A percentile compares a stretch with the other conserved stretches of the same genome.
Conservation (phyloP, 1,284 basidiomycete species). For the Ceratobasidium sp. region DNA sequence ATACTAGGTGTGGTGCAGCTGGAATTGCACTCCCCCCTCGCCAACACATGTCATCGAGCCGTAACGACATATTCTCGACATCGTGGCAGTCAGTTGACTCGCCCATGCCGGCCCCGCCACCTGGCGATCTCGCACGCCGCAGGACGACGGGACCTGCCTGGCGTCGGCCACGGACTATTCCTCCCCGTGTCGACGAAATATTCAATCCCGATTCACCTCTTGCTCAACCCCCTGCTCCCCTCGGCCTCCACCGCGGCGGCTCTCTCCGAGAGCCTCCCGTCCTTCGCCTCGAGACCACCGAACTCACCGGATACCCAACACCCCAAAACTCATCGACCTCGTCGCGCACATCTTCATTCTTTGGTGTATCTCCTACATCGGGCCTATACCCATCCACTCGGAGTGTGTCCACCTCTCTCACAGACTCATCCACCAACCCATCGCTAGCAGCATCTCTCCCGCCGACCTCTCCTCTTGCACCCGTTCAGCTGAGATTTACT, state of each 20-base stretch:
- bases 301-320: conserved; percentile 14
- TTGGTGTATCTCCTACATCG: conserved; percentile 43
- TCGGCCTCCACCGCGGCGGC: background rate
- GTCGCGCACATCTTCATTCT: conserved; percentile 48
- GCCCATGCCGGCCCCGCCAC: conserved; percentile 6
- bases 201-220: background rate
- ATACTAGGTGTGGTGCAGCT: background rate
- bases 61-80: conserved; percentile 43
- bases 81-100: conserved; percentile 39
- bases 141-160: conserved; percentile 37
- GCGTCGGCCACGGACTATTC: conserved; percentile 21
- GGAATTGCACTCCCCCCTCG: background rate
- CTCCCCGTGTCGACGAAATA: background rate
- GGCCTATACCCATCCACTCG: conserved; percentile 2
- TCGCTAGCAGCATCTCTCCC: conserved; percentile 42
- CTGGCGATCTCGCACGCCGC: conserved; percentile 31
- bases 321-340: background rate
- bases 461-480: conserved; percentile 29
- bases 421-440: conserved; percentile 44
- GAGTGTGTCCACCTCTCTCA: conserved; percentile 38
- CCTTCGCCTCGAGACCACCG: conserved; percentile 7
- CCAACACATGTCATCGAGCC: conserved; percentile 35
- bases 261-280: background rate
- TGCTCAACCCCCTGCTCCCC: background rate
- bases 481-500: conserved; percentile 45